These are phyloP conservation scores for Violaceomyces palustris DNA, from an alignment of 1,284 basidiomycete genomes.

Conservation along the genomic window DNA sequence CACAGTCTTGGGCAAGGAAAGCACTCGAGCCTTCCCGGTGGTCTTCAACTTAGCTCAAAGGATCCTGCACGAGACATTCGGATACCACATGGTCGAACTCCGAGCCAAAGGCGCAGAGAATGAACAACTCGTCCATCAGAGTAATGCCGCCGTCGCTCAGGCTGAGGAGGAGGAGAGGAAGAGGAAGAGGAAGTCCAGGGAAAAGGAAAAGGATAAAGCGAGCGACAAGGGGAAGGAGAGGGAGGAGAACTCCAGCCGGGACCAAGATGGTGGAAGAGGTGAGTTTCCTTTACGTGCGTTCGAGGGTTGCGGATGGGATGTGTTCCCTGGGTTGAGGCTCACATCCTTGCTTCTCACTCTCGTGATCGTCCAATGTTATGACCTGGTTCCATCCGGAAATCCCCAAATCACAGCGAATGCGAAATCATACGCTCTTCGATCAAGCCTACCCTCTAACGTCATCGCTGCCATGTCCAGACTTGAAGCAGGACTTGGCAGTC, in stretches of 20 bases:
- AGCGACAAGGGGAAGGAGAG: background rate
- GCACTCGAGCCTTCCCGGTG: constrained; percentile 15
- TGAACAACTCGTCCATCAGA: constrained; percentile 17
- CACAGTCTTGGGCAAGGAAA: constrained; percentile 13
- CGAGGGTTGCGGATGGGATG: no score
- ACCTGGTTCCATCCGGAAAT: no score
- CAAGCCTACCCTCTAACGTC: no score
- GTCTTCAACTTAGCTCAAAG: constrained; percentile 40
- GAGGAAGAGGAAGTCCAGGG: constrained; percentile 1
- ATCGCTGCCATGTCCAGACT: no score
- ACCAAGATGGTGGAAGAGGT: constrained; percentile 13
- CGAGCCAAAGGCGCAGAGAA: constrained; percentile 33
- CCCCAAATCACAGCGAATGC: no score
- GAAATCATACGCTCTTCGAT: no score
- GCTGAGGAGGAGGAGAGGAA: no score
- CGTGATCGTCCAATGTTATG: no score
- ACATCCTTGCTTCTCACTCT: no score
- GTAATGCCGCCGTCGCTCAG: constrained; percentile 10
- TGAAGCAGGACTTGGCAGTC: no score
- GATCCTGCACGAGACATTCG: constrained; percentile 29
- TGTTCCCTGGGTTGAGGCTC: no score
- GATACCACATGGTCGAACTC: constrained; percentile 34
- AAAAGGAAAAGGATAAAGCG: background rate
- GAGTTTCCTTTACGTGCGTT: no score
- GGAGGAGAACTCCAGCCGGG: background rate